Evolutionary conservation across 129 eudicot genomes (phyloP).

Genomic region (Artemisia annua): DNA sequence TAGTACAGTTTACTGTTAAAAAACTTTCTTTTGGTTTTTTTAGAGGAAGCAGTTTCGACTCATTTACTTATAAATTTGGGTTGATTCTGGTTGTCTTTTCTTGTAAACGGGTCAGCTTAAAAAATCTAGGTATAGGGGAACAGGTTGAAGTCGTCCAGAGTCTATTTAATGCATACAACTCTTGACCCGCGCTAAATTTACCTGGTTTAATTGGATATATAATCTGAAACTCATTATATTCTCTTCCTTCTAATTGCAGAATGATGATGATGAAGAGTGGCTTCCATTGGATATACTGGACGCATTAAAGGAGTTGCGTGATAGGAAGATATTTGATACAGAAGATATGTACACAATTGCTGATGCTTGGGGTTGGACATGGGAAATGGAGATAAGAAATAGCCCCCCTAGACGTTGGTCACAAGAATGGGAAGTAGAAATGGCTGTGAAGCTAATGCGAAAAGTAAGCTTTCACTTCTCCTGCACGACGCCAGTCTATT

Average conservation of each 20-base stretch:
- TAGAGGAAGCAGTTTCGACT: background rate
- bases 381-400: conserved; percentile 85
- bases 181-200: background rate
- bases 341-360: conserved; percentile 92
- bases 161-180: conserved; percentile 7
- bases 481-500: background rate
- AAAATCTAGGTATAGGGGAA: background rate
- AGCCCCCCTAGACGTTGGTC: conserved; percentile 86
- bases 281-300: conserved; percentile 74
- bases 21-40: background rate
- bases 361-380: conserved; percentile 99
- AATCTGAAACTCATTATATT: background rate
- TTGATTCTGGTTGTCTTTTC: background rate
- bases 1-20: background rate
- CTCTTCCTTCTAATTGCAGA: conserved; percentile 34
- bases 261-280: conserved; percentile 94
- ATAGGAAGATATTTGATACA: conserved; percentile 70
- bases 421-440: conserved; percentile 98
- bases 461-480: conserved; percentile 49
- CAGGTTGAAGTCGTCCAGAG: background rate
- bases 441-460: conserved; percentile 79
- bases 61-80: background rate
- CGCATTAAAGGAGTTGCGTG: conserved; percentile 82
- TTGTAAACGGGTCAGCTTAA: background rate
- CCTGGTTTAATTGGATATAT: background rate